phyloP scores from a whole-genome alignment of 1,284 basidiomycete genomes.

The Melampsora abietis-canadensis region DNA sequence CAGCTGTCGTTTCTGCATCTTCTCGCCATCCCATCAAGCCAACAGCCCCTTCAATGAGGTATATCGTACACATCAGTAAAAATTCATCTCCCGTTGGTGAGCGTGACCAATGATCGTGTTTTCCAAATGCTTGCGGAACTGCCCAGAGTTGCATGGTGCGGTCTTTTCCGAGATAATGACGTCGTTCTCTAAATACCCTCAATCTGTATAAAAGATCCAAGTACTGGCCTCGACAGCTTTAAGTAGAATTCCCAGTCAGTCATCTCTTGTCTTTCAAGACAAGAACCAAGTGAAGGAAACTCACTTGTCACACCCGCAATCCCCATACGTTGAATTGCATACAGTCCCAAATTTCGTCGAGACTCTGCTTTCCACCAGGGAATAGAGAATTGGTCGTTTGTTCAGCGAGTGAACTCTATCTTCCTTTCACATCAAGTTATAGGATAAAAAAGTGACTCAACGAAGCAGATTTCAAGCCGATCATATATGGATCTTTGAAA shows the following conservation, averaged over 20 bases:
- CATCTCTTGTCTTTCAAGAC: too few relatives aligned
- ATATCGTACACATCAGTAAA: slow-evolving; percentile 34
- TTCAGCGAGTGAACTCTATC: background rate
- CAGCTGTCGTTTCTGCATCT: slow-evolving; percentile 9
- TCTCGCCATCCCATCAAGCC: slow-evolving; percentile 37
- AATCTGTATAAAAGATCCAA: slow-evolving; percentile 26
- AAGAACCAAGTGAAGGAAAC: background rate
- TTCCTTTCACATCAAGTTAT: background rate
- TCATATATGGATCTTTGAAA: slow-evolving; percentile 28
- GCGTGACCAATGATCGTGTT: background rate
- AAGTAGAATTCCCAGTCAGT: background rate
- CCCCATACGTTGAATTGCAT: slow-evolving; percentile 16
- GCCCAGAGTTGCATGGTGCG: slow-evolving; percentile 40
- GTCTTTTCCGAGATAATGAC: slow-evolving; percentile 18
- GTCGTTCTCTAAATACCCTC: slow-evolving; percentile 18
- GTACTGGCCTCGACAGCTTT: slow-evolving; percentile 26
- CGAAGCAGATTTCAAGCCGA: slow-evolving; percentile 6
- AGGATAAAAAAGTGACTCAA: background rate
- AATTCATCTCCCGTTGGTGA: slow-evolving; percentile 31
- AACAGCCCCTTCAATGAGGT: slow-evolving; percentile 40
- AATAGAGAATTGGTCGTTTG: too few relatives aligned
- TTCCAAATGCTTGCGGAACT: slow-evolving; percentile 22
- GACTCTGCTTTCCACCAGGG: too few relatives aligned
- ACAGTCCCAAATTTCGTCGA: background rate
- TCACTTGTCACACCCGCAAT: slow-evolving; percentile 26